Evolutionary conservation across 805 yeast genomes (phyloP).

Genomic region (Candida easanensis): DNA sequence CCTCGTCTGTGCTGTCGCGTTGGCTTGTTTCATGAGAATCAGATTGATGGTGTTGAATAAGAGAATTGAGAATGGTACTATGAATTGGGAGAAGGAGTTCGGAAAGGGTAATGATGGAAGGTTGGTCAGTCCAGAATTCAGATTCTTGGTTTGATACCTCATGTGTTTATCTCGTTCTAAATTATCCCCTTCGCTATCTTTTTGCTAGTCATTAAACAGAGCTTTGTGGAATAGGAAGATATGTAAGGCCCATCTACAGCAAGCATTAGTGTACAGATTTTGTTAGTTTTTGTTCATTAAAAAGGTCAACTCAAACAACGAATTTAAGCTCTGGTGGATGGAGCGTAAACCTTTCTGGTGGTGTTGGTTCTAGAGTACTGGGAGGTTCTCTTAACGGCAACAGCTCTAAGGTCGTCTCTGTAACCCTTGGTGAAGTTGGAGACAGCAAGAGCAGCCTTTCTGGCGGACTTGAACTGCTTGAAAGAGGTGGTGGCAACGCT

Average conservation of each 20-base stretch:
- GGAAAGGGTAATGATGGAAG: conserved; percentile 42
- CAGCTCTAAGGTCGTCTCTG: conserved; percentile 47
- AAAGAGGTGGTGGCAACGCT: conserved; percentile 34
- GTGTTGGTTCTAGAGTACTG: conserved; percentile 38
- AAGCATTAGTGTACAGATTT: too few relatives aligned
- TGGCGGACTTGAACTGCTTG: conserved; percentile 41
- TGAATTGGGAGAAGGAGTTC: conserved; percentile 46
- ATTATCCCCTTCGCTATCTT: too few relatives aligned
- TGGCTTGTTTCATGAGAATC: conserved; percentile 38
- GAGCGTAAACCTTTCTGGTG: conserved; percentile 34
- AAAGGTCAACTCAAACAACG: not conserved
- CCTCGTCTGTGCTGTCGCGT: conserved; percentile 36
- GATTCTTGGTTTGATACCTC: conserved; percentile 29
- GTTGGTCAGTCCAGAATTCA: conserved; percentile 41
- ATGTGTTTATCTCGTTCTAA: not conserved
- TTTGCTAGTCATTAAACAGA: too few relatives aligned
- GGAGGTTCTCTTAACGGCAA: conserved; percentile 47
- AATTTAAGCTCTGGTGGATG: conserved; percentile 20
- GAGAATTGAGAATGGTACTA: conserved; percentile 41
- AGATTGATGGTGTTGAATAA: conserved; percentile 39
- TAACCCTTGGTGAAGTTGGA: conserved; percentile 43
- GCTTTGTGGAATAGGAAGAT: too few relatives aligned
- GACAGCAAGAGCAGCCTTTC: conserved; percentile 43
- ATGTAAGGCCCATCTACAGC: too few relatives aligned
- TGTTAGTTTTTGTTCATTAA: conserved; percentile 3